These are phyloP conservation scores for Chenopodium formosanum DNA, from an alignment of 148 eudicot genomes.

Conservation along the genomic window DNA sequence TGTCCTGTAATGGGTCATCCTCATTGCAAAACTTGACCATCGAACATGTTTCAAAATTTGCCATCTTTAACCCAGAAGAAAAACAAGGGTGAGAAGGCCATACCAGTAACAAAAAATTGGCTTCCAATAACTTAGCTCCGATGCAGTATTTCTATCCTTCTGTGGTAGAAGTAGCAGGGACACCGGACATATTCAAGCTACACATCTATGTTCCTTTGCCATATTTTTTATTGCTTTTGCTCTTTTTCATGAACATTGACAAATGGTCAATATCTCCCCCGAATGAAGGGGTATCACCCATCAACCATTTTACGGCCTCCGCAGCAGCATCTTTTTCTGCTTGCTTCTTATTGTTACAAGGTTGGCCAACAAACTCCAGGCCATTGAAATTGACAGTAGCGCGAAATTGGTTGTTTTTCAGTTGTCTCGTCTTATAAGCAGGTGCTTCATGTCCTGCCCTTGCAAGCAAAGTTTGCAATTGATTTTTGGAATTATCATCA, in stretches of 20 bases:
- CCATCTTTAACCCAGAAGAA: background rate
- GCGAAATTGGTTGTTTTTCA: constrained; percentile 70
- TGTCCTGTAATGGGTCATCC: background rate
- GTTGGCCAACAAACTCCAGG: constrained; percentile 72
- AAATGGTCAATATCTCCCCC: constrained; percentile 49
- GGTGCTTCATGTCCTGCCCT: constrained; percentile 84
- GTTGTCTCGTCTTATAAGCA: constrained; percentile 63
- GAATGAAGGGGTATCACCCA: constrained; percentile 68
- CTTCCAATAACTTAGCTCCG: background rate
- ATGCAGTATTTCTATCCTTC: background rate
- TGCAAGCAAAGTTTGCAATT: constrained; percentile 75
- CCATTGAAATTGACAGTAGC: constrained; percentile 73
- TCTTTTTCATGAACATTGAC: constrained; percentile 65
- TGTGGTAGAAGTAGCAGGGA: background rate
- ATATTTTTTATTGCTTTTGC: constrained; percentile 57
- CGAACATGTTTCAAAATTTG: background rate
- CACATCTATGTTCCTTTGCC: constrained; percentile 34
- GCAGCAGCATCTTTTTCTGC: constrained; percentile 94
- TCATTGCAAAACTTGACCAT: background rate
- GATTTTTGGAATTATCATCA: constrained; percentile 69
- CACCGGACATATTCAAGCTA: background rate
- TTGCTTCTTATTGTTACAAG: constrained; percentile 70
- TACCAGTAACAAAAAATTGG: background rate
- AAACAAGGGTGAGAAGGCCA: constrained; percentile 9
- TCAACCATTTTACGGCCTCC: constrained; percentile 79